phyloP scores from a whole-genome alignment of 495 filamentous ascomycete species.

The Stereocaulon alpinum region DNA sequence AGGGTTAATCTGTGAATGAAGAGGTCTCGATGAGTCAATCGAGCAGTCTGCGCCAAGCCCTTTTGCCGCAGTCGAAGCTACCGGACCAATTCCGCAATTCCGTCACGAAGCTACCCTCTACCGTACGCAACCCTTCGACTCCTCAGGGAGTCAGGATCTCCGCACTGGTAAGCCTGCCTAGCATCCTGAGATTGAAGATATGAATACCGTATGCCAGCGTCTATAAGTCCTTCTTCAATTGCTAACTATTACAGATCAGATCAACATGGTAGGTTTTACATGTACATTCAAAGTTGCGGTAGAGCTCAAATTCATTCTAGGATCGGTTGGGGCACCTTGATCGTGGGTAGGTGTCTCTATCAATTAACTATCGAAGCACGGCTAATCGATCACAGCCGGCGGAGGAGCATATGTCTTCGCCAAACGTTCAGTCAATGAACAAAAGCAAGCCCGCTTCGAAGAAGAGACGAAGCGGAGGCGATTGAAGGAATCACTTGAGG shows the following conservation, averaged over 20 bases:
- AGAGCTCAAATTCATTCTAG: constrained; percentile 31
- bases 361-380: constrained; percentile 3
- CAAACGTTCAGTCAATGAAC: constrained; percentile 85
- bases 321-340: constrained; percentile 80
- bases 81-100: no score
- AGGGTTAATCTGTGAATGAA: no score
- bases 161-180: no score
- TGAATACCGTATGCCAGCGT: constrained; percentile 37
- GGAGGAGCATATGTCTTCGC: constrained; percentile 94
- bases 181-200: constrained; percentile 10
- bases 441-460: constrained; percentile 62
- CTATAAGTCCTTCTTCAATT: neutral
- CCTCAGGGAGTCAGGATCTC: neutral
- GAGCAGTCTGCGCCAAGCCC: no score
- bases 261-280: constrained; percentile 40
- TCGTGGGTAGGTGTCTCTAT: constrained; percentile 47
- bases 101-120: no score
- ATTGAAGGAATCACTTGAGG: constrained; percentile 49
- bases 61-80: no score
- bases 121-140: neutral
- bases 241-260: constrained; percentile 32
- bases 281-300: neutral
- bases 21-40: no score
- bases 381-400: constrained; percentile 46
- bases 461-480: constrained; percentile 54